Evolutionary conservation across 2,329 filamentous ascomycete species (phyloP).

Genomic region (Fusarium sp.): DNA sequence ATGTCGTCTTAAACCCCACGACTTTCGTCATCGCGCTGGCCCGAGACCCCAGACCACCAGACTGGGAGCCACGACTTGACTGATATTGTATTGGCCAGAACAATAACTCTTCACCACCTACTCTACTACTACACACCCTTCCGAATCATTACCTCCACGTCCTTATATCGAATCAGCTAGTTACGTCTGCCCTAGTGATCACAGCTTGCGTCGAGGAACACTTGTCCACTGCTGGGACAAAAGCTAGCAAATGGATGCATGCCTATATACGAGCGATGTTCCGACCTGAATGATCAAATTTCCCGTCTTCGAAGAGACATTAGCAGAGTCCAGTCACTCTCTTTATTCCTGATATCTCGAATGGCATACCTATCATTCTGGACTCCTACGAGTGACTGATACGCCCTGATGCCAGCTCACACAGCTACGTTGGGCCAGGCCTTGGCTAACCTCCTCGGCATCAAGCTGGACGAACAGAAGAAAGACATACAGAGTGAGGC

Average conservation of each 20-base stretch:
- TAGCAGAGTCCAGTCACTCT: not conserved
- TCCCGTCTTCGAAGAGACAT: not conserved
- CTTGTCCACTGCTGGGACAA: not conserved
- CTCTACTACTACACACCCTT: conserved; percentile 8
- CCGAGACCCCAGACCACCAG: conserved; percentile 27
- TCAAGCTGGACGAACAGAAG: conserved; percentile 76
- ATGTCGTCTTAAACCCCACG: conserved; percentile 43
- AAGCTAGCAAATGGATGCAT: not conserved
- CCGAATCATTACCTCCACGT: conserved; percentile 26
- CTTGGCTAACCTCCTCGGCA: conserved; percentile 81
- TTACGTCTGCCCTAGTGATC: conserved; percentile 16
- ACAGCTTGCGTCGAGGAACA: not conserved
- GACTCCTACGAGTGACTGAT: not conserved
- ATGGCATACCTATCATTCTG: not conserved
- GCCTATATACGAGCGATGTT: conserved; percentile 2
- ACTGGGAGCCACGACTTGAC: conserved; percentile 10
- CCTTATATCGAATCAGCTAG: conserved; percentile 11
- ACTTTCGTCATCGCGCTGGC: conserved; percentile 42
- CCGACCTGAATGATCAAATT: not conserved
- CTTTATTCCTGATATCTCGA: not conserved
- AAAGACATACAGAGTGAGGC: conserved; percentile 64
- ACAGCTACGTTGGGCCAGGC: conserved; percentile 71
- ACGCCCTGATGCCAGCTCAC: conserved; percentile 29
- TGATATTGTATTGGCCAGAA: conserved; percentile 27
- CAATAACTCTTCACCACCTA: conserved; percentile 10